These are phyloP conservation scores for Podila clonocystis DNA, from an alignment of 192 early-diverging fungal species.

Conservation along the genomic window DNA sequence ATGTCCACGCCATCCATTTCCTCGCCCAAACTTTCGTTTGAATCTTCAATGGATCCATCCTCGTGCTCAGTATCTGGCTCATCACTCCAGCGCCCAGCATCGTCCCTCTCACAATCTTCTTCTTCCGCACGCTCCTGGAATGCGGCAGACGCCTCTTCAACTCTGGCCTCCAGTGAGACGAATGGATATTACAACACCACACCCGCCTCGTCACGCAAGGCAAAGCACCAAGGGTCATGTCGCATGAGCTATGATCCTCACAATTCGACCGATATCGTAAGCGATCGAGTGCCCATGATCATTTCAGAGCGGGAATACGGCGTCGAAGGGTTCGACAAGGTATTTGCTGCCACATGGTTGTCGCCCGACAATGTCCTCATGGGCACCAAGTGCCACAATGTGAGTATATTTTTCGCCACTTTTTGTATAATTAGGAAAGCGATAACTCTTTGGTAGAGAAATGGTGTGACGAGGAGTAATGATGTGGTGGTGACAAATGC, in stretches of 20 bases:
- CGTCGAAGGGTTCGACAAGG: constrained; percentile 59
- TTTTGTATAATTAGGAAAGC: background rate
- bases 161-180: too few species aligned
- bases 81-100: background rate
- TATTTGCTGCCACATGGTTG: constrained; percentile 68
- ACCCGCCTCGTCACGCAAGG: background rate
- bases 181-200: background rate
- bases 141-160: background rate
- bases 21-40: too few species aligned
- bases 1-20: constrained; percentile 36
- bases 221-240: background rate
- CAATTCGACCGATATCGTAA: constrained; percentile 12
- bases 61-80: background rate
- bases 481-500: too few species aligned
- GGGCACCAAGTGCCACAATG: constrained; percentile 72
- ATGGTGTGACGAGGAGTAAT: background rate
- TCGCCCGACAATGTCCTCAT: constrained; percentile 58
- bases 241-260: background rate
- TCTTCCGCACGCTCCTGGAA: constrained; percentile 26
- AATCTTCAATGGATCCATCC: background rate
- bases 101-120: constrained; percentile 2
- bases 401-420: background rate
- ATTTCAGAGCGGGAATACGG: constrained; percentile 30
- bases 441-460: background rate
- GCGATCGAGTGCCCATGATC: constrained; percentile 25